Conservation (phyloP, 2,329 filamentous ascomycete genomes). For the Monascus ruber region DNA sequence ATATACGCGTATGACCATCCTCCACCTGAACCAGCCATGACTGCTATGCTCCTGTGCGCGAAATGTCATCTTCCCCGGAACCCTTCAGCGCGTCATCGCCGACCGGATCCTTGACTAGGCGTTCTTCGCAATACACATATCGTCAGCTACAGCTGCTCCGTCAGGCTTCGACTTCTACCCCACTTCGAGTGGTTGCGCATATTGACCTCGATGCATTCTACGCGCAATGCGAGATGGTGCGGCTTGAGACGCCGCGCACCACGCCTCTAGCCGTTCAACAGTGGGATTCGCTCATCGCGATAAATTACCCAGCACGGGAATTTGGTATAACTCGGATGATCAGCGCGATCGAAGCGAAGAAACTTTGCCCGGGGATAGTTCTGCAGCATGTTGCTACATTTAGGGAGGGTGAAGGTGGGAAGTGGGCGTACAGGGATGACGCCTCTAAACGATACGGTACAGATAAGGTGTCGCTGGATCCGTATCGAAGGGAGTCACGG, state of each 20-base stretch:
- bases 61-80: constrained; percentile 50
- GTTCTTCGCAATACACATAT: constrained; percentile 65
- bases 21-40: constrained; percentile 9
- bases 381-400: constrained; percentile 91
- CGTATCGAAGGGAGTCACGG: constrained; percentile 75
- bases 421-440: constrained; percentile 83
- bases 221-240: constrained; percentile 87
- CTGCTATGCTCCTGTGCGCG: constrained; percentile 1
- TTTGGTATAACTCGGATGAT: constrained; percentile 73
- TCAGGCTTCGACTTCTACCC: constrained; percentile 58
- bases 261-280: constrained; percentile 86
- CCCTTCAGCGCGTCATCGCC: constrained; percentile 44
- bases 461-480: constrained; percentile 89
- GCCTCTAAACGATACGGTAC: constrained; percentile 67
- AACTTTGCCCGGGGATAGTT: constrained; percentile 72
- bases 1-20: background rate
- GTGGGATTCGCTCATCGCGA: constrained; percentile 88
- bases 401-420: constrained; percentile 72
- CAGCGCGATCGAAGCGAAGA: constrained; percentile 67
- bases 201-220: constrained; percentile 98
- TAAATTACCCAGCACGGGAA: constrained; percentile 84
- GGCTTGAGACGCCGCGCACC: constrained; percentile 61
- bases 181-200: constrained; percentile 77
- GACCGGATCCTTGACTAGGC: constrained; percentile 16
- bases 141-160: constrained; percentile 69